Evolutionary conservation across 148 eudicot species (phyloP), one percentile per base, ranked within the genome.

Genomic region (Vaccinium macrocarpon): DNA sequence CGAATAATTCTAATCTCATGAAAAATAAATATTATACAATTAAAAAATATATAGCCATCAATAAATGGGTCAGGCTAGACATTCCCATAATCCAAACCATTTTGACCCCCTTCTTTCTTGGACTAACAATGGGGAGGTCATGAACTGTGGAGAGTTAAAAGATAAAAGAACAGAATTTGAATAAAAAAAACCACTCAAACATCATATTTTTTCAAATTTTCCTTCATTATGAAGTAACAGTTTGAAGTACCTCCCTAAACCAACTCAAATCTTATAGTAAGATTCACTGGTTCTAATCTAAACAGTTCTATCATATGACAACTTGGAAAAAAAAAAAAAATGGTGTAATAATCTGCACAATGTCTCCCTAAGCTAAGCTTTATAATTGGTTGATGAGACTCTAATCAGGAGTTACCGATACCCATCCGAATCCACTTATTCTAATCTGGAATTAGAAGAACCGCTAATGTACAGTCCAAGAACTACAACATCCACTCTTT

Each of bases 401-500:
- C 35, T 68, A 27, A 66, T 25, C 72, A 66, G 72, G 32, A 66
- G 72, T 66, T 66, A 27, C 38, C 16, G 3, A 66, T 66, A 66
- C 15, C 16, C 72, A 27, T 68, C 38, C 8, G 8, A 68, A 68
- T 68, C 73, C 38, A 68, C 73, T 29, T 68, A 68, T 68, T 68
- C 73, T 32, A 18, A 68, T 68, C 35, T 35, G 49, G 38, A 72
- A 72, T 68, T 27, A 72, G 49, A 8, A 35, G 76, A 72, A 14
- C 32, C 27, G 9, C 42, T 15, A 38, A 72, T 53, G 21, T 27
- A 42, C 52, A 18, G 51, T 23, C 55, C 7, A 49, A 46, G 53
- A n/a, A 75, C 50, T 32, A 72, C 49, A 72, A 27, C 13, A 66
- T 72, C 57, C 83, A 71, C 57, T 19, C 56, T 72, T 71, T 51